Evolutionary conservation across 805 yeast species (phyloP).

Genomic region (Nakazawaea peltata): DNA sequence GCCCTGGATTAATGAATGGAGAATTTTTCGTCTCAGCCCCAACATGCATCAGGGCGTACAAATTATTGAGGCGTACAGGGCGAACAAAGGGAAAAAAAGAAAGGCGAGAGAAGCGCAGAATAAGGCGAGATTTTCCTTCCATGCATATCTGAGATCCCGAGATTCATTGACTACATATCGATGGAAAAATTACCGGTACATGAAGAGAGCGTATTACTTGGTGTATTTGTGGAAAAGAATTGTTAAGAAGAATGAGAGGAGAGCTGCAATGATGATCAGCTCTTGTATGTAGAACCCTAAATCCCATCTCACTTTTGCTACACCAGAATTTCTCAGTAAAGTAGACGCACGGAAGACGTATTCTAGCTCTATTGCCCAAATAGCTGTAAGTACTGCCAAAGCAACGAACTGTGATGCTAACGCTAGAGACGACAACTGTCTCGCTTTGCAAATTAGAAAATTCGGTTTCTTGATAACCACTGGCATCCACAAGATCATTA

Average conservation of each 20-base stretch:
- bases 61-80: no score
- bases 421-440: constrained; percentile 9
- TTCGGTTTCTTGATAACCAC: background rate
- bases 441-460: constrained; percentile 1
- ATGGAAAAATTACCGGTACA: no score
- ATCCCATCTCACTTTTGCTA: constrained; percentile 12
- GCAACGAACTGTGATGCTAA: constrained; percentile 12
- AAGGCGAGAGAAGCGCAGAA: no score
- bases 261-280: background rate
- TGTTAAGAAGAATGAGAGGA: background rate
- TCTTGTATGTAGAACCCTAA: constrained; percentile 4
- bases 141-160: no score
- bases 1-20: no score
- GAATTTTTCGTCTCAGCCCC: no score
- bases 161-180: no score
- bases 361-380: constrained; percentile 18
- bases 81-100: no score
- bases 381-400: constrained; percentile 12
- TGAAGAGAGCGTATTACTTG: no score
- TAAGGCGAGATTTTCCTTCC: no score
- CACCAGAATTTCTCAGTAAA: constrained; percentile 14
- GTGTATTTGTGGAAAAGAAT: background rate
- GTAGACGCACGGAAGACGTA: constrained; percentile 14
- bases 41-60: no score
- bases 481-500: background rate